Conservation (phyloP, 106 monocot species). For the Posidonia australis region DNA sequence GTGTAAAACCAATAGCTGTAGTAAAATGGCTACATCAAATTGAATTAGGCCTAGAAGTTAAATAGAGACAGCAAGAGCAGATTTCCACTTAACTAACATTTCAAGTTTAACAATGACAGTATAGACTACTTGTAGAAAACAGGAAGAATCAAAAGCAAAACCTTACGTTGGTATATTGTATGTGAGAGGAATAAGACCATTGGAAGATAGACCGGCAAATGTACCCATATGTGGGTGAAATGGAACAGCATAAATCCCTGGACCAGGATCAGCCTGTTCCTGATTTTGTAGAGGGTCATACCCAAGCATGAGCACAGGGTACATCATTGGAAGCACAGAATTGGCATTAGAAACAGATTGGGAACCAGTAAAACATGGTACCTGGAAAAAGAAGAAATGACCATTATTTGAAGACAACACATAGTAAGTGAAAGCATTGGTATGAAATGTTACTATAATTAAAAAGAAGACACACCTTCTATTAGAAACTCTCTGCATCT, state of each 20-base stretch:
- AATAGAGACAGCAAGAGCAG: background rate
- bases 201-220: constrained; percentile 20
- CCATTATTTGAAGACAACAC: no score
- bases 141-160: background rate
- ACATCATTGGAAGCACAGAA: constrained; percentile 6
- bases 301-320: constrained; percentile 8
- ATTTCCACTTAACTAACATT: no score
- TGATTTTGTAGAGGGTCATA: constrained; percentile 6
- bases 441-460: no score
- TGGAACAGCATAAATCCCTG: constrained; percentile 43
- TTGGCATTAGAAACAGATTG: background rate
- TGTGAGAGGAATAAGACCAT: constrained; percentile 24
- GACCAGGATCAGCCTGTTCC: constrained; percentile 28
- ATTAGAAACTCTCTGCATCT: no score
- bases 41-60: background rate
- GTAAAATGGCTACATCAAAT: background rate
- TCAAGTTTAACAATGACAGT: background rate
- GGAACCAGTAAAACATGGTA: background rate
- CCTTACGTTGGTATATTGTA: constrained; percentile 41
- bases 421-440: no score
- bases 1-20: no score
- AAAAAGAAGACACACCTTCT: no score
- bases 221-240: constrained; percentile 20
- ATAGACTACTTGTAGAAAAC: no score
- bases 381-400: constrained; percentile 8